Conservation (phyloP, 169 alveolate species). For the Plasmodium gaboni region DNA sequence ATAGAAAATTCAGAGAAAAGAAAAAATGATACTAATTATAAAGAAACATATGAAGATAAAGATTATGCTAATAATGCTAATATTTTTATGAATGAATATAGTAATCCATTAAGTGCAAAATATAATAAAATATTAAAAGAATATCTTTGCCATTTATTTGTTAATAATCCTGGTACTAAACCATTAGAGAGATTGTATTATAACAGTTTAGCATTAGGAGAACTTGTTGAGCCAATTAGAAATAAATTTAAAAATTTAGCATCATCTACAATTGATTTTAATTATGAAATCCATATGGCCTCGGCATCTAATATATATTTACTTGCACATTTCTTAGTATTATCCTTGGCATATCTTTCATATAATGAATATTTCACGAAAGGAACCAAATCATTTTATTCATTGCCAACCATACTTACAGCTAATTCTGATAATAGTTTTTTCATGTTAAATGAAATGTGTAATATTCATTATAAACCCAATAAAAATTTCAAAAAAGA, state of each 20-base stretch:
- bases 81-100: constrained; percentile 20
- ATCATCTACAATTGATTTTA: constrained; percentile 23
- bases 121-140: constrained; percentile 40
- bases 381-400: constrained; percentile 56
- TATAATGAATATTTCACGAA: constrained; percentile 26
- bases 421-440: constrained; percentile 61
- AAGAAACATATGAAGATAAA: constrained; percentile 16
- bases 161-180: constrained; percentile 42
- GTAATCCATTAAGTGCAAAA: constrained; percentile 17
- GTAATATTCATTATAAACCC: constrained; percentile 55
- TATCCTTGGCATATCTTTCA: constrained; percentile 71
- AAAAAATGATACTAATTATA: neutral
- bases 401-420: constrained; percentile 38
- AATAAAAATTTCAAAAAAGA: constrained; percentile 28
- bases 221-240: constrained; percentile 50
- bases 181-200: constrained; percentile 50
- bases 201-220: constrained; percentile 55
- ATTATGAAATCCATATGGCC: constrained; percentile 43
- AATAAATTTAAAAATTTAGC: constrained; percentile 19
- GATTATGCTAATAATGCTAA: constrained; percentile 11
- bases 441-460: constrained; percentile 71
- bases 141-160: constrained; percentile 62
- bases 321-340: constrained; percentile 47
- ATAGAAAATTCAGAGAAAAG: constrained; percentile 27
- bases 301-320: constrained; percentile 47